Evolutionary conservation across 768 basidiomycete species (phyloP).

Genomic region (Boletus rubroflammeus): DNA sequence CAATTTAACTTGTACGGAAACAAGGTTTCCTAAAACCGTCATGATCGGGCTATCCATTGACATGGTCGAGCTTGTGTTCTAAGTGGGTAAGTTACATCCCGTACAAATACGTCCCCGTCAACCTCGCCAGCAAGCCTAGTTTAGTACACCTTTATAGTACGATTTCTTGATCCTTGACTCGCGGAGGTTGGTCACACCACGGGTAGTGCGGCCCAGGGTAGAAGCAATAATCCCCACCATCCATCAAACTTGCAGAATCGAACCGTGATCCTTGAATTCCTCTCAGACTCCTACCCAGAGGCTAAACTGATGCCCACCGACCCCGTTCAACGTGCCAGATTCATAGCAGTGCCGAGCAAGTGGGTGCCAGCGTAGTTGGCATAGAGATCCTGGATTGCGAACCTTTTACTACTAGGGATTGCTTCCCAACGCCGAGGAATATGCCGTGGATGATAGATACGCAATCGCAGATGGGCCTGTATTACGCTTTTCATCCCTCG

Average conservation of each 20-base stretch:
- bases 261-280: not conserved
- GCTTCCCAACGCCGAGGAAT: not conserved
- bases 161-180: too few relatives aligned
- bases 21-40: not conserved
- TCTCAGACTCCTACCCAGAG: not conserved
- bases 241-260: too few relatives aligned
- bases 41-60: too few relatives aligned
- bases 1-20: not conserved
- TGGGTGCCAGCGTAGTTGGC: not conserved
- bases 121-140: too few relatives aligned
- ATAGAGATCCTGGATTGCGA: not conserved
- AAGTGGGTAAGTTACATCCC: constrained; percentile 37
- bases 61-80: constrained; percentile 16
- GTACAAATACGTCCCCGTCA: constrained; percentile 47
- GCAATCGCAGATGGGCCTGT: too few relatives aligned
- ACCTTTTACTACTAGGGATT: not conserved
- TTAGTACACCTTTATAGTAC: too few relatives aligned
- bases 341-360: too few relatives aligned
- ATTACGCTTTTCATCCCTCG: too few relatives aligned
- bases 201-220: not conserved
- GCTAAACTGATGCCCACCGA: not conserved
- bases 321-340: not conserved
- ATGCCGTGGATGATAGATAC: too few relatives aligned
- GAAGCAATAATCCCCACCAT: too few relatives aligned
- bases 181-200: not conserved